A percentile compares a stretch with the other conserved stretches of the same genome.
Evolutionary conservation across 331 rosid species (phyloP).

Genomic region (Stylosanthes scabra): DNA sequence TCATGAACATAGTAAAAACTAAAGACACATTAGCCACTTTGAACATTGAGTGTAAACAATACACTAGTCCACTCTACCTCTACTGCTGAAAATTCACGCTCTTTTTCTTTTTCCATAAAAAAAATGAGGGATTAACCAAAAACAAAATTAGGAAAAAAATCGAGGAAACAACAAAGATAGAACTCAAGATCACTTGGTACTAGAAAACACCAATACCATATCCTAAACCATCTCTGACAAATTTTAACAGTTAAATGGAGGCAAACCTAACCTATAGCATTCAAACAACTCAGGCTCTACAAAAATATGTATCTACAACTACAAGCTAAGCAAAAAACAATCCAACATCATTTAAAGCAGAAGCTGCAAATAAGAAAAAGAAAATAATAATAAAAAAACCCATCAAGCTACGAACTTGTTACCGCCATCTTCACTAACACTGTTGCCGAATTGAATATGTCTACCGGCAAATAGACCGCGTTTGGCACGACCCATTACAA

Average conservation of each 20-base stretch:
- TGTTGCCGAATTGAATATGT: slow-evolving; percentile 89
- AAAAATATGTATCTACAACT: slow-evolving; percentile 13
- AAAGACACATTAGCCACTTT: too few species aligned
- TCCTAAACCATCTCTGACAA: too few species aligned
- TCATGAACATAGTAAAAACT: not conserved
- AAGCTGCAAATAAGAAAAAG: slow-evolving; percentile 10
- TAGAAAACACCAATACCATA: too few species aligned
- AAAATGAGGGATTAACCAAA: too few species aligned
- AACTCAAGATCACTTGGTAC: too few species aligned
- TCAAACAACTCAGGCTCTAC: not conserved
- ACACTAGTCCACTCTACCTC: too few species aligned
- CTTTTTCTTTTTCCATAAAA: too few species aligned
- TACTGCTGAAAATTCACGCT: too few species aligned
- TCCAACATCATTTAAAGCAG: not conserved
- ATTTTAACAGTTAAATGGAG: too few species aligned
- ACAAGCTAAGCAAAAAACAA: slow-evolving; percentile 19
- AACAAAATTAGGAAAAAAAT: too few species aligned
- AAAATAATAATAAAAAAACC: slow-evolving; percentile 7
- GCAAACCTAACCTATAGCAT: not conserved
- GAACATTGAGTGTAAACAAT: too few species aligned
- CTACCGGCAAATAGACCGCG: slow-evolving; percentile 89
- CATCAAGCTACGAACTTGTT: slow-evolving; percentile 65
- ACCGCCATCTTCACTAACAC: slow-evolving; percentile 94
- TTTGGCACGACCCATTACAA: slow-evolving; percentile 87
- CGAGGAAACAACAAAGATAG: too few species aligned